Percentiles rank a stretch among this genome's conserved stretches.
Conservation (phyloP, 1,139 yeast species). For the Saccharomyces pastorianus region DNA sequence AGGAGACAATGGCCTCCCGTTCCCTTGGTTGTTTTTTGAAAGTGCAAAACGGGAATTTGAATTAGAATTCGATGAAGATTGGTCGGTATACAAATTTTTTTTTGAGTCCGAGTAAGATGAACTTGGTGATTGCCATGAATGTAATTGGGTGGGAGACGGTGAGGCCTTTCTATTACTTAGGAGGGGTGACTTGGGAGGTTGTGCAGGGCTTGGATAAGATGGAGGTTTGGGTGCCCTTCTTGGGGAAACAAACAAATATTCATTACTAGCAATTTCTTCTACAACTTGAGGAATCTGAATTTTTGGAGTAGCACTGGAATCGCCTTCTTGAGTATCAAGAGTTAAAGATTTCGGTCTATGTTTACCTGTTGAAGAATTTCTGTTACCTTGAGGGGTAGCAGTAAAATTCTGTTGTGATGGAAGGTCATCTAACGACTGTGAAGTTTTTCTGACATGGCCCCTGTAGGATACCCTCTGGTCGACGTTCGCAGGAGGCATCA, state of each 20-base stretch:
- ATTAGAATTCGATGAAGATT: background rate
- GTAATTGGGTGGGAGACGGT: conserved; percentile 6
- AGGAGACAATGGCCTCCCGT: background rate
- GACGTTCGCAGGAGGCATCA: conserved; percentile 31
- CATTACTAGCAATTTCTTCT: conserved; percentile 10
- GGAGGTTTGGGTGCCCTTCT: conserved; percentile 60
- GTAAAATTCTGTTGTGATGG: conserved; percentile 6
- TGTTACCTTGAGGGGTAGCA: background rate
- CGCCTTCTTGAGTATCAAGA: background rate
- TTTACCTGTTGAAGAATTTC: conserved; percentile 5
- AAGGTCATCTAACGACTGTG: conserved; percentile 47
- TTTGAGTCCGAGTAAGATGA: conserved; percentile 18
- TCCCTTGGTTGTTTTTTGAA: background rate
- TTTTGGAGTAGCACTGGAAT: conserved; percentile 10
- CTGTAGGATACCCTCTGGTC: conserved; percentile 15
- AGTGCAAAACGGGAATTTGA: background rate
- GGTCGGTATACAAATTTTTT: background rate
- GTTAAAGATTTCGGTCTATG: conserved; percentile 14
- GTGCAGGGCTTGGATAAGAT: conserved; percentile 40
- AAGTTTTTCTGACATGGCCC: conserved; percentile 40
- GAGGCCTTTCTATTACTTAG: conserved; percentile 4
- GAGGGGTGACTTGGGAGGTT: conserved; percentile 31
- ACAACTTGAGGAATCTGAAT: conserved; percentile 21
- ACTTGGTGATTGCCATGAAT: conserved; percentile 18
- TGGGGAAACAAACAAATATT: conserved; percentile 43